Evolutionary conservation across 306 rosid genomes (phyloP), one percentile per base, ranked within the genome.

Genomic region (Dalbergia cochinchinensis): DNA sequence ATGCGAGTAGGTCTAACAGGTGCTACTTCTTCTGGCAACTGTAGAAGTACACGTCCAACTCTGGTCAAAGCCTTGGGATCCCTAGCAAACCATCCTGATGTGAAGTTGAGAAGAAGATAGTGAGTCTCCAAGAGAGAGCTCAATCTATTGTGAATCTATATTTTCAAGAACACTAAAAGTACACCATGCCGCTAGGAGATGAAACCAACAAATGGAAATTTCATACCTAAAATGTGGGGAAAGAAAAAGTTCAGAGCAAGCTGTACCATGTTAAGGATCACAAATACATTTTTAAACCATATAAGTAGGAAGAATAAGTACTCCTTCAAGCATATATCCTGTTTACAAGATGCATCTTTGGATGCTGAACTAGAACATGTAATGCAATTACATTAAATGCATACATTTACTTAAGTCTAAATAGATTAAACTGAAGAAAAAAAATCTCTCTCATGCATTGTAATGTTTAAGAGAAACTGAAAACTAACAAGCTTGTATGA

Each of bases 51-150:
- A 19, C 48, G 80, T 70, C 99, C 98, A 19, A 91, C 94, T 85
- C 65, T 79, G 65, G 74, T 90, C 80, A 95, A 88, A 86, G 88
- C 65, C 53, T 37, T 59, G 11, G 94, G 92, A 83, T 92, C 90
- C 92, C 96, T 87, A 22, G 99, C 92, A 82, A 95, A 92, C 97
- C 99, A 95, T 83, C 99, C 99, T 95, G 88, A 83, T 53, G 33
- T 64, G 74, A 88, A 87, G 71, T 66, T 64, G 50, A 79, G 75
- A 86, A 83, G 64, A 69, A 82, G 76, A 57, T 15, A 85, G 37
- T 55, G 55, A 57, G 14, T 13, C n/a, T 35, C 11, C 66, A 75
- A 54, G 16, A 69, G 62, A 85, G 35, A 5, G 18, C 14, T 69
- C 55, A 61, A 73, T 59, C 64, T 6, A 39, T 64, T 22, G 16